These are phyloP conservation scores for Calonectria multiphialidica DNA, from an alignment of 2,329 filamentous ascomycete genomes.

Conservation along the genomic window DNA sequence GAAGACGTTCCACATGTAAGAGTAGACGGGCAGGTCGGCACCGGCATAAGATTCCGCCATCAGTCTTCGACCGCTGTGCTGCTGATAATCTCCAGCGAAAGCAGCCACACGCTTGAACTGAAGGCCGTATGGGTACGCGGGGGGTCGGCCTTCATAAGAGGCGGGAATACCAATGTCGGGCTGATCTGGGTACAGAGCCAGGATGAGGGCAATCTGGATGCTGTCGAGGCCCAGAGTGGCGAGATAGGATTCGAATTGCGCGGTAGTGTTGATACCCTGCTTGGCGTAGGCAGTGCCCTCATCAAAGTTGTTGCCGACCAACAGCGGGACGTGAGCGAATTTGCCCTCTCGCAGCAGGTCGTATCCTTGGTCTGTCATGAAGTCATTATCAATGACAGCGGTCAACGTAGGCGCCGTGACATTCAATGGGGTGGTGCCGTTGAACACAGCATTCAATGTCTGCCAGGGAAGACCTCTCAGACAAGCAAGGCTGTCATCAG, in stretches of 20 bases:
- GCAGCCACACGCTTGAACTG: constrained; percentile 68
- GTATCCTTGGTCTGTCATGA: constrained; percentile 57
- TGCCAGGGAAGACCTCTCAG: constrained; percentile 46
- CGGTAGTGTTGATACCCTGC: constrained; percentile 65
- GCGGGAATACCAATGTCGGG: constrained; percentile 62
- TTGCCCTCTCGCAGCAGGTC: constrained; percentile 66
- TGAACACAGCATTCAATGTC: constrained; percentile 47
- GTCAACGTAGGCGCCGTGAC: constrained; percentile 32
- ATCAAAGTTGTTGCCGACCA: constrained; percentile 73
- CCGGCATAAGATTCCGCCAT: constrained; percentile 65
- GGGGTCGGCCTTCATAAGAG: constrained; percentile 49
- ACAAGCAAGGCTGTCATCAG: constrained; percentile 44
- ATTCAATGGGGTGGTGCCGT: constrained; percentile 32
- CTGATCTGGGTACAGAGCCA: constrained; percentile 62
- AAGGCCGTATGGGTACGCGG: constrained; percentile 49
- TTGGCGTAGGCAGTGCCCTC: constrained; percentile 70
- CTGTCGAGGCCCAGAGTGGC: constrained; percentile 36
- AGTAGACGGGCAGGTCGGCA: constrained; percentile 54
- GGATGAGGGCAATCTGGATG: constrained; percentile 47
- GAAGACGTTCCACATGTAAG: constrained; percentile 67
- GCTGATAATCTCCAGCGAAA: constrained; percentile 64
- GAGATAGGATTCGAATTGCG: constrained; percentile 56
- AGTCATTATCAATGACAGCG: constrained; percentile 51
- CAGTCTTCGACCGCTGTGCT: constrained; percentile 67
- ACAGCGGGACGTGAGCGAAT: constrained; percentile 74